phyloP scores from a whole-genome alignment of 1,284 basidiomycete species.

The Ganoderma multipileum region DNA sequence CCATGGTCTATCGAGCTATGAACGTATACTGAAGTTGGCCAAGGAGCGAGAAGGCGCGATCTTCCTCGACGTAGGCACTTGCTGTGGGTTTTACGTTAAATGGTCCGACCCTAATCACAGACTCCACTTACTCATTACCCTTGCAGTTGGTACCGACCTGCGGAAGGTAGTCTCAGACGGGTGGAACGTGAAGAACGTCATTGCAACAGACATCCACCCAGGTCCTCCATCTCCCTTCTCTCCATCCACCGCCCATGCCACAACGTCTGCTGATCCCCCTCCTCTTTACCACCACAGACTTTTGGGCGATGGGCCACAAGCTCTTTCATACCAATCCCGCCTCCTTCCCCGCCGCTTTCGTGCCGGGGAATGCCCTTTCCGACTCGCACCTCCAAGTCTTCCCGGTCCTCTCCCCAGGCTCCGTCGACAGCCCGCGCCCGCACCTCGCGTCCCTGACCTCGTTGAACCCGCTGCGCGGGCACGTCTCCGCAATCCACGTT shows the following conservation, averaged over 20 bases:
- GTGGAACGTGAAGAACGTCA: slow-evolving; percentile 39
- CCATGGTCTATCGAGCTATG: slow-evolving; percentile 48
- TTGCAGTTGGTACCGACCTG: slow-evolving; percentile 52
- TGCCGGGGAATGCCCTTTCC: slow-evolving; percentile 37
- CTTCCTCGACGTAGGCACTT: slow-evolving; percentile 54
- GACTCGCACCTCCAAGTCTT: slow-evolving; percentile 36
- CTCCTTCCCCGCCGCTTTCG: slow-evolving; percentile 48
- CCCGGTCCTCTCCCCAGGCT: slow-evolving; percentile 32
- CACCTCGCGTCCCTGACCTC: slow-evolving; percentile 41
- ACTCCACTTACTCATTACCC: no score
- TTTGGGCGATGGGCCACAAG: slow-evolving; percentile 40
- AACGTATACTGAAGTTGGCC: slow-evolving; percentile 46
- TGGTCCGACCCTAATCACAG: no score
- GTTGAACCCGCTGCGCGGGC: slow-evolving; percentile 49
- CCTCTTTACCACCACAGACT: slow-evolving; percentile 24
- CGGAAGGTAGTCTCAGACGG: slow-evolving; percentile 49
- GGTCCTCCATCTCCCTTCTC: slow-evolving; percentile 33
- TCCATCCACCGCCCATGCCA: no score
- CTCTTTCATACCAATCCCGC: slow-evolving; percentile 43
- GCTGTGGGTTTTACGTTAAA: no score
- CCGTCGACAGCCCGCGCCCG: slow-evolving; percentile 34
- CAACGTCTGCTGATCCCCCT: no score
- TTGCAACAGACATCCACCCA: slow-evolving; percentile 44
- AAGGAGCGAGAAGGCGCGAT: slow-evolving; percentile 48
- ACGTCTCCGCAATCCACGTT: slow-evolving; percentile 50